Conservation (phyloP, 2,329 filamentous ascomycete species). For the Fusarium ambrosium region DNA sequence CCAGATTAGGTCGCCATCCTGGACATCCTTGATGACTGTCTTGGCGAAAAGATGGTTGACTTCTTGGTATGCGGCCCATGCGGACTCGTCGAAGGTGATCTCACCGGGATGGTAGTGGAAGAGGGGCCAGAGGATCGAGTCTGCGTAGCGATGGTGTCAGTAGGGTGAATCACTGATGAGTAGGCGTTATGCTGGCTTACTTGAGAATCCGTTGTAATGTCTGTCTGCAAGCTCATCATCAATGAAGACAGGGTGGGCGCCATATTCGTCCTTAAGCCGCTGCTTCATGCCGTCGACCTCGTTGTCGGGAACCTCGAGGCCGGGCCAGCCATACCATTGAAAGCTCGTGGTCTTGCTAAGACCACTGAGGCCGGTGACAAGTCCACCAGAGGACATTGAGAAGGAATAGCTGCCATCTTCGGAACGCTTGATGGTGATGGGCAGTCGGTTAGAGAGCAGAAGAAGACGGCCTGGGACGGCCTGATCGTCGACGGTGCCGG, state of each 20-base stretch:
- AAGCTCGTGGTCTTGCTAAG: constrained; percentile 93
- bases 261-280: constrained; percentile 87
- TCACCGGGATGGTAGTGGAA: constrained; percentile 99
- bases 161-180: not conserved
- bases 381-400: constrained; percentile 95
- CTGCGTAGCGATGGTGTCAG: constrained; percentile 58
- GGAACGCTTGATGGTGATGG: constrained; percentile 95
- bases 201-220: constrained; percentile 98
- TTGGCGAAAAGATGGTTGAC: constrained; percentile 94
- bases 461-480: constrained; percentile 71
- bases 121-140: constrained; percentile 97
- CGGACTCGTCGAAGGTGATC: constrained; percentile 96
- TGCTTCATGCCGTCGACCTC: constrained; percentile 82
- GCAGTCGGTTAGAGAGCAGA: constrained; percentile 93
- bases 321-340: constrained; percentile 99
- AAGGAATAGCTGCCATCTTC: constrained; percentile 94
- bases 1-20: constrained; percentile 96
- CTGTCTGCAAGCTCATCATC: constrained; percentile 93
- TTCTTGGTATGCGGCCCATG: constrained; percentile 93
- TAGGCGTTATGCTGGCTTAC: constrained; percentile 64
- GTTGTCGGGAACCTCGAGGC: constrained; percentile 87
- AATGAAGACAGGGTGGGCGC: constrained; percentile 92
- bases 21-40: constrained; percentile 86
- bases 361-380: constrained; percentile 93
- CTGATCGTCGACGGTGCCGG: constrained; percentile 52